A percentile compares a stretch with the other conserved stretches of the same genome.
Conservation (phyloP, 2,329 filamentous ascomycete genomes). For the Cladobotryum mycophilum region DNA sequence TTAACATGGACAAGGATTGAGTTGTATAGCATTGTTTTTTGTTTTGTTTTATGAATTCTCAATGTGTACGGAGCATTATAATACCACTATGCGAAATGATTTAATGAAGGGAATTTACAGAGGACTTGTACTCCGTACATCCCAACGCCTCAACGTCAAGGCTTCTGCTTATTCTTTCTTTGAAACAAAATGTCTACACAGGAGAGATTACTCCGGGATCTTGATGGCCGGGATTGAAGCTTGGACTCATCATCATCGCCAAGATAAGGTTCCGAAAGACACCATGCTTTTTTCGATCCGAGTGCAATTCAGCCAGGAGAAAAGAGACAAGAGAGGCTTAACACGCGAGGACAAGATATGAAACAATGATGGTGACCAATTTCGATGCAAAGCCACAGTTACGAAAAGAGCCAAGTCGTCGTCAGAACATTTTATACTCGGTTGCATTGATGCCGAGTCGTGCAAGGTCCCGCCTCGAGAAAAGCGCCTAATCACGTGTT, state of each 20-base stretch:
- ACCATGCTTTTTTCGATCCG: neutral
- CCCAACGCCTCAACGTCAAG: too few species aligned
- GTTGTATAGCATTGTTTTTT: neutral
- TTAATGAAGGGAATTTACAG: neutral
- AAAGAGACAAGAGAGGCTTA: neutral
- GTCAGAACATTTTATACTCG: too few species aligned
- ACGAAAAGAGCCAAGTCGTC: too few species aligned
- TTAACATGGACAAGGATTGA: conserved; percentile 28
- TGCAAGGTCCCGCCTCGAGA: neutral
- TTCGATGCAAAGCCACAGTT: neutral
- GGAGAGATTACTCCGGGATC: too few species aligned
- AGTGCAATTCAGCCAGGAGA: neutral
- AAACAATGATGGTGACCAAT: neutral
- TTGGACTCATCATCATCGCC: too few species aligned
- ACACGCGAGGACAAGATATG: neutral
- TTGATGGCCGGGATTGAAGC: too few species aligned
- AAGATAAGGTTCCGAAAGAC: too few species aligned
- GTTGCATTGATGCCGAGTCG: neutral
- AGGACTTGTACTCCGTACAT: too few species aligned
- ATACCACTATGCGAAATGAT: neutral
- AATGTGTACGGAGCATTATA: neutral
- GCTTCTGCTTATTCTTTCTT: neutral
- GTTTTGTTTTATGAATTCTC: neutral
- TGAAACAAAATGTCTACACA: neutral
- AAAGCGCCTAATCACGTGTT: conserved; percentile 7